Conservation (phyloP, 148 eudicot species). For the Fagopyrum homotropicum region DNA sequence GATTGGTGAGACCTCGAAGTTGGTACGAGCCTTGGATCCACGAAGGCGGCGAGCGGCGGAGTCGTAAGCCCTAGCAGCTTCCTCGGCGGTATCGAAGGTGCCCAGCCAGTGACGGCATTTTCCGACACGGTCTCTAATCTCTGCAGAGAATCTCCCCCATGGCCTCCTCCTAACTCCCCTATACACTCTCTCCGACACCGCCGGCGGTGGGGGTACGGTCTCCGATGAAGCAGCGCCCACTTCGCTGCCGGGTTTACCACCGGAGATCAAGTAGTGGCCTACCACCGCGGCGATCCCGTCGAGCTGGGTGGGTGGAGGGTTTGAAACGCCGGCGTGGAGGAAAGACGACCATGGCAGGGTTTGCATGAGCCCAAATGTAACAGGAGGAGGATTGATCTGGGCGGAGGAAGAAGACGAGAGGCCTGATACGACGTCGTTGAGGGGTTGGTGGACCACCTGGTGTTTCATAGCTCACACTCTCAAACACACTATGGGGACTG, state of each 20-base stretch:
- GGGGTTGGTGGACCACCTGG: background rate
- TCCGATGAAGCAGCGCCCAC: too few relatives aligned
- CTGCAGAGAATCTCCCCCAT: conserved; percentile 94
- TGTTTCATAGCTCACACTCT: background rate
- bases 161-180: conserved; percentile 86
- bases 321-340: background rate
- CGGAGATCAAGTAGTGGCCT: background rate
- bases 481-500: background rate
- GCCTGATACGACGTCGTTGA: background rate
- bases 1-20: conserved; percentile 44
- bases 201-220: background rate
- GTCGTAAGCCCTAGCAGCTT: conserved; percentile 83
- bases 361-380: background rate
- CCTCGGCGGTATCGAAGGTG: conserved; percentile 80
- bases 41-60: conserved; percentile 69
- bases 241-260: background rate
- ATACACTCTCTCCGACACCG: conserved; percentile 34
- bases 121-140: conserved; percentile 80
- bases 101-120: conserved; percentile 91
- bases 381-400: background rate
- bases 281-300: conserved; percentile 9
- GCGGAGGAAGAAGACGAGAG: background rate
- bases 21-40: conserved; percentile 70
- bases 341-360: background rate
- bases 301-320: background rate